Evolutionary conservation across 2,329 filamentous ascomycete species (phyloP).

Genomic region (Drechslerella coelobrocha): DNA sequence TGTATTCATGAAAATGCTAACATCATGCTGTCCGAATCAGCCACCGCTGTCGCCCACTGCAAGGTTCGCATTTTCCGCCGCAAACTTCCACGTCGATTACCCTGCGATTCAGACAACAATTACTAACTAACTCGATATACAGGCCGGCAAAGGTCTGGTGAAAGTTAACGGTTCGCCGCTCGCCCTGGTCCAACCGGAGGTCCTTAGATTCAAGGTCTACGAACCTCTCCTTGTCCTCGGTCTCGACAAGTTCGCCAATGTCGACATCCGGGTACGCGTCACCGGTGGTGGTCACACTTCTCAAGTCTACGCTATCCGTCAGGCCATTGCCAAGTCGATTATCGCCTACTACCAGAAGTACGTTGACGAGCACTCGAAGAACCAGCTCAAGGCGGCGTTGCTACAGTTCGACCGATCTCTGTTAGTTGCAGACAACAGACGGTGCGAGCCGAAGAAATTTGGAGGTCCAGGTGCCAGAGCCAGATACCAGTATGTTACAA

Average conservation of each 20-base stretch:
- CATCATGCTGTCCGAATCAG: constrained; percentile 60
- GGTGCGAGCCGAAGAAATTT: constrained; percentile 99
- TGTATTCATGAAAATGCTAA: constrained; percentile 57
- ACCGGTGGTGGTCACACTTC: constrained; percentile 96
- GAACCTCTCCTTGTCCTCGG: constrained; percentile 97
- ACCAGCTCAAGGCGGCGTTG: constrained; percentile 96
- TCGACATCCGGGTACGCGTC: constrained; percentile 97
- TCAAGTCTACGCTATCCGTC: constrained; percentile 97
- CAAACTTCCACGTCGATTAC: constrained; percentile 49
- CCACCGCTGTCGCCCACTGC: constrained; percentile 89
- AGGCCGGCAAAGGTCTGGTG: constrained; percentile 86
- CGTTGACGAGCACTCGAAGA: constrained; percentile 99
- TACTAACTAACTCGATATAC: no score
- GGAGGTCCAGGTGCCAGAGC: constrained; percentile 91
- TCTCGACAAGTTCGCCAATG: constrained; percentile 93
- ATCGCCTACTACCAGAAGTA: constrained; percentile 99
- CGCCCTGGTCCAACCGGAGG: constrained; percentile 90
- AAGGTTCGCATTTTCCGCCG: constrained; percentile 69
- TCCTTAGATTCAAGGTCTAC: constrained; percentile 99
- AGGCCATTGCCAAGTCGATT: constrained; percentile 97
- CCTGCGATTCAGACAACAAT: no score
- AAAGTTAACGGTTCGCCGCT: constrained; percentile 99
- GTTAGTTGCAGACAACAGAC: constrained; percentile 98
- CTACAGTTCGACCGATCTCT: constrained; percentile 96
- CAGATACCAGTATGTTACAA: constrained; percentile 74